These are phyloP conservation scores for Globisporangium cylindrosporum DNA, from an alignment of 352 stramenopile genomes.

Conservation along the genomic window DNA sequence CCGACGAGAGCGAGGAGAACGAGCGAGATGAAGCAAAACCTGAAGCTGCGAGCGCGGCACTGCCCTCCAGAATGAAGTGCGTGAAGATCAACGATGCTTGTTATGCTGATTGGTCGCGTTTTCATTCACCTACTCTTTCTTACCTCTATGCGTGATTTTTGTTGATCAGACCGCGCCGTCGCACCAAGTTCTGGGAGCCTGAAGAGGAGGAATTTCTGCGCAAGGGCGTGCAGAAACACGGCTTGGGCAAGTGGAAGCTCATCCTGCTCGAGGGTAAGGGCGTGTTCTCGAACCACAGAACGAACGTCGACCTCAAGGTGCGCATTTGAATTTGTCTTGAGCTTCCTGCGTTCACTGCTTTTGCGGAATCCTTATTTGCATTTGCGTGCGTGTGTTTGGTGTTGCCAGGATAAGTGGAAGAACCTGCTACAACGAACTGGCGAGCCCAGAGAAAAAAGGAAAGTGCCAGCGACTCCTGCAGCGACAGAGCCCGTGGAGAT, in stretches of 20 bases:
- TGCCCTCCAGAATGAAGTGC: not conserved
- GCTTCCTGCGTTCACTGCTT: not conserved
- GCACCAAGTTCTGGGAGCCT: conserved; percentile 36
- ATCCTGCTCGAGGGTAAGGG: conserved; percentile 36
- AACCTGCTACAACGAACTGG: conserved; percentile 24
- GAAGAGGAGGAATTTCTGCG: conserved; percentile 45
- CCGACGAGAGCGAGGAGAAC: not conserved
- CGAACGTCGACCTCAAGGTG: conserved; percentile 70
- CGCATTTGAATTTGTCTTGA: not conserved
- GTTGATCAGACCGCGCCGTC: conserved; percentile 20
- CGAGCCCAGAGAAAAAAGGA: not conserved
- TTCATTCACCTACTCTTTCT: not conserved
- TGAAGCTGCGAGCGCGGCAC: not conserved
- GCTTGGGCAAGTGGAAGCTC: conserved; percentile 41
- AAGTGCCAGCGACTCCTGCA: not conserved
- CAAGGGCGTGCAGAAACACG: conserved; percentile 36
- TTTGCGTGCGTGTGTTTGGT: not conserved
- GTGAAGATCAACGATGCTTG: not conserved
- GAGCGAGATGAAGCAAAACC: conserved; percentile 1
- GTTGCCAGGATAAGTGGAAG: conserved; percentile 46
- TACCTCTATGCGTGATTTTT: not conserved
- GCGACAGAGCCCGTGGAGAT: not conserved
- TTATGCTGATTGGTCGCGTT: not conserved
- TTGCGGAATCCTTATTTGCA: not conserved
- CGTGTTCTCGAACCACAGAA: conserved; percentile 48